Conservation (phyloP, 2,329 filamentous ascomycete genomes). For the Trichoderma sp. region DNA sequence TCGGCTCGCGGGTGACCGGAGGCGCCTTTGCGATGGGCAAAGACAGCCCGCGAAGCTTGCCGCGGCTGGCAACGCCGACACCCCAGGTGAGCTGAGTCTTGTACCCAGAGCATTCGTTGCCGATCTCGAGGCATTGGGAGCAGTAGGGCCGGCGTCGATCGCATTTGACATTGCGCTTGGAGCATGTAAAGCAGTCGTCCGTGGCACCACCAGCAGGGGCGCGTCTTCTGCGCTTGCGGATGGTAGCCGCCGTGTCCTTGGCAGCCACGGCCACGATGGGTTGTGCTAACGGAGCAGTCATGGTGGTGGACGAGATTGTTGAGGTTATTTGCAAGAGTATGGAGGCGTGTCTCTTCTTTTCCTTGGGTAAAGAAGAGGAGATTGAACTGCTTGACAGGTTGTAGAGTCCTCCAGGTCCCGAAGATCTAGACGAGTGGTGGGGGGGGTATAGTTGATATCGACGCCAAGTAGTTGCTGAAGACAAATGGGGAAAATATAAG, state of each 20-base stretch:
- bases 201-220: slow-evolving; percentile 85
- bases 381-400: background rate
- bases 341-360: background rate
- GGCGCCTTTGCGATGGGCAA: slow-evolving; percentile 67
- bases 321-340: background rate
- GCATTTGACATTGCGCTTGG: slow-evolving; percentile 80
- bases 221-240: slow-evolving; percentile 78
- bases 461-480: background rate
- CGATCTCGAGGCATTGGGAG: slow-evolving; percentile 87
- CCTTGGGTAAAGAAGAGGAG: background rate
- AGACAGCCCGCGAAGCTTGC: slow-evolving; percentile 88
- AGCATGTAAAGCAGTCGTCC: slow-evolving; percentile 94
- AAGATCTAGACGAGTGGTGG: background rate
- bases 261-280: slow-evolving; percentile 46
- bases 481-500: background rate
- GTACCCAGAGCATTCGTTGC: slow-evolving; percentile 93
- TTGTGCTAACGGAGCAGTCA: slow-evolving; percentile 54
- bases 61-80: slow-evolving; percentile 90
- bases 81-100: slow-evolving; percentile 97
- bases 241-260: slow-evolving; percentile 55
- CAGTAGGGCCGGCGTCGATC: slow-evolving; percentile 93
- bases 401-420: background rate
- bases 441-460: slow-evolving; percentile 3
- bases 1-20: slow-evolving; percentile 54
- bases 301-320: slow-evolving; percentile 34